These are phyloP conservation scores for Thelephora terrestris DNA, from an alignment of 1,284 basidiomycete genomes.

Conservation along the genomic window DNA sequence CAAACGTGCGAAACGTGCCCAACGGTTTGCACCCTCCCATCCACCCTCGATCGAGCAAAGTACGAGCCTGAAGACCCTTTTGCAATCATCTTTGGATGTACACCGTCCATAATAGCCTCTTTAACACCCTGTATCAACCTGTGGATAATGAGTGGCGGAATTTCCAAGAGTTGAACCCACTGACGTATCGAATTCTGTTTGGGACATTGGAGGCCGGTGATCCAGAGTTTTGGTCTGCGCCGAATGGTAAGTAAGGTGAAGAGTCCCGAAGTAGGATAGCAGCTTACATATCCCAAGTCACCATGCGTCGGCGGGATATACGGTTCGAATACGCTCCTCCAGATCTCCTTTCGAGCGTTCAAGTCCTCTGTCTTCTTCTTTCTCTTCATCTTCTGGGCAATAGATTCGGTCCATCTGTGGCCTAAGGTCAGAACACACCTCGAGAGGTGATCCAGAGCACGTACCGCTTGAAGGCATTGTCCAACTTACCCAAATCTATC, in stretches of 20 bases:
- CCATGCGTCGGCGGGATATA: constrained; percentile 25
- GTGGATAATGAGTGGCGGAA: constrained; percentile 11
- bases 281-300: constrained; percentile 16
- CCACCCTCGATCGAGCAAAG: constrained; percentile 69
- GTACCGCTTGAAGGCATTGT: constrained; percentile 72
- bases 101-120: constrained; percentile 59
- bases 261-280: constrained; percentile 3
- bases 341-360: constrained; percentile 58
- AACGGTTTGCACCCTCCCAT: constrained; percentile 64
- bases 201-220: constrained; percentile 64
- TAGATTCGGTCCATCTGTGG: constrained; percentile 71
- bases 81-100: constrained; percentile 82
- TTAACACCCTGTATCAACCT: constrained; percentile 60
- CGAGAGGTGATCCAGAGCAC: constrained; percentile 5
- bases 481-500: constrained; percentile 69
- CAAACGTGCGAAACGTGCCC: constrained; percentile 40
- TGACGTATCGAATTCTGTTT: constrained; percentile 59
- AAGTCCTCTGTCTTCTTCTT: constrained; percentile 59
- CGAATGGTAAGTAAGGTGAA: neutral
- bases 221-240: constrained; percentile 64
- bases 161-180: constrained; percentile 17
- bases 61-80: constrained; percentile 85
- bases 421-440: neutral
- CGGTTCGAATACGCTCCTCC: constrained; percentile 71
- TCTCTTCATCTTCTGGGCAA: constrained; percentile 72